Base-by-base conservation (phyloP, 148 eudicot genomes). In the Vaccinium myrtillus region DNA sequence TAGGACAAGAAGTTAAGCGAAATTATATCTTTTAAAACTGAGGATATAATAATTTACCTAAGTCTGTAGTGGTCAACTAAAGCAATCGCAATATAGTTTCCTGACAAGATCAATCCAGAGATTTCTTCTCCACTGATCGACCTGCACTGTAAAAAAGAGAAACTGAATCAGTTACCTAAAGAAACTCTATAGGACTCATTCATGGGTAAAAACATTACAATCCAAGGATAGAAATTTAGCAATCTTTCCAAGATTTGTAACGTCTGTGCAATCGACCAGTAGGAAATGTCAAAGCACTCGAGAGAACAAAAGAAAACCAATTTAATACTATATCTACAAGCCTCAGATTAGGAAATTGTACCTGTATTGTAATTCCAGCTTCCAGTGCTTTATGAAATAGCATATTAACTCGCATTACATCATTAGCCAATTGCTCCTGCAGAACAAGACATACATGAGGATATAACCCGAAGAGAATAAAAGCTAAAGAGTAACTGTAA, bases 351-450 rank as follows among this genome's bases (percentile, higher is more conserved):
- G 50, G 55, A 79, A 77, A 85, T 85, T 67, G 80, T 93, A 97
- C 99, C 98, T 92, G 91, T 91, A 97, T 97, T 85, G 84, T 81
- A 75, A 97, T 91, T 84, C 99, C 98, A 85, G 91, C 92, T 86
- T 94, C 92, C 51, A 86, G 67, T 77, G 98, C 96, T 85, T 92
- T 92, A 32, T 89, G 91, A 74, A 97, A 97, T 63, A 97, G 87
- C 88, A 82, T 85, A 90, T 95, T 92, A 19, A 97, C 99, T 80
- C 99, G 90, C 58, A 83, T 90, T 82, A 95, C 81, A 88, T 95
- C 99, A 88, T 90, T 89, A 15, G 98, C 94, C 86, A 95, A 86
- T 86, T 97, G 99, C 32, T 97, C 99, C 99, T 97, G 90, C 85
- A 88, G 80, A 59, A 59, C 13, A 16, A 54, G 77, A 83, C 10